phyloP scores from a whole-genome alignment of 139 green algal genomes.

The Closterium sp. region DNA sequence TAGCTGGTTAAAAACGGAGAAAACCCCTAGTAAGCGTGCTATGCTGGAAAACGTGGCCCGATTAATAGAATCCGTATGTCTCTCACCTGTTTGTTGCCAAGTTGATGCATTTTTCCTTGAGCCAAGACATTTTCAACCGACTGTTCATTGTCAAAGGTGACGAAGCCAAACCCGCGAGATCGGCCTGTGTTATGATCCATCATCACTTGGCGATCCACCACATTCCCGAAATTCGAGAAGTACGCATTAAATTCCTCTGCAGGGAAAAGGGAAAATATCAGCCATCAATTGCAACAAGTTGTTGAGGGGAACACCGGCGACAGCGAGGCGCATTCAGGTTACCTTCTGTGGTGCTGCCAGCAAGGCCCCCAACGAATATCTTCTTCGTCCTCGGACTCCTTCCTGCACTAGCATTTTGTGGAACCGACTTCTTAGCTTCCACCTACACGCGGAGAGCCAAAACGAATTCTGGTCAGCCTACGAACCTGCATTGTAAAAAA shows the following conservation, averaged over 20 bases:
- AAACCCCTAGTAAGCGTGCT: background rate
- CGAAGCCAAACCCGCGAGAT: slow-evolving; percentile 93
- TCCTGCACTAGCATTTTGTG: slow-evolving; percentile 25
- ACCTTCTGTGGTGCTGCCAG: slow-evolving; percentile 44
- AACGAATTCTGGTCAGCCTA: slow-evolving; percentile 19
- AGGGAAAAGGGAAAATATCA: slow-evolving; percentile 1
- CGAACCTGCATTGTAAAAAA: no score
- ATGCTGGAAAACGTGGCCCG: no score
- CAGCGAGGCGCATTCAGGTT: slow-evolving; percentile 4
- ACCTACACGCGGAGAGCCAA: slow-evolving; percentile 29
- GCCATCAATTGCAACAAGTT: background rate
- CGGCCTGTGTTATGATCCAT: slow-evolving; percentile 91
- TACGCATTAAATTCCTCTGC: slow-evolving; percentile 62
- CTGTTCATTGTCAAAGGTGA: slow-evolving; percentile 87
- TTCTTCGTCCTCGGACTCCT: slow-evolving; percentile 48
- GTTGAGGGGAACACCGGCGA: background rate
- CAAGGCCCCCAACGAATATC: slow-evolving; percentile 51
- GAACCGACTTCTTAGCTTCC: slow-evolving; percentile 51
- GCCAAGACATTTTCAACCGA: slow-evolving; percentile 81
- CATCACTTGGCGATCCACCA: slow-evolving; percentile 89
- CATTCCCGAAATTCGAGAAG: slow-evolving; percentile 76
- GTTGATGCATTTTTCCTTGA: slow-evolving; percentile 78
- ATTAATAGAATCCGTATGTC: slow-evolving; percentile 4
- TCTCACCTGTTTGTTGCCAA: slow-evolving; percentile 80
- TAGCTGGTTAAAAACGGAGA: no score